These are phyloP conservation scores for Zygoascus meyerae DNA, from an alignment of 1,139 yeast genomes.

Conservation along the genomic window DNA sequence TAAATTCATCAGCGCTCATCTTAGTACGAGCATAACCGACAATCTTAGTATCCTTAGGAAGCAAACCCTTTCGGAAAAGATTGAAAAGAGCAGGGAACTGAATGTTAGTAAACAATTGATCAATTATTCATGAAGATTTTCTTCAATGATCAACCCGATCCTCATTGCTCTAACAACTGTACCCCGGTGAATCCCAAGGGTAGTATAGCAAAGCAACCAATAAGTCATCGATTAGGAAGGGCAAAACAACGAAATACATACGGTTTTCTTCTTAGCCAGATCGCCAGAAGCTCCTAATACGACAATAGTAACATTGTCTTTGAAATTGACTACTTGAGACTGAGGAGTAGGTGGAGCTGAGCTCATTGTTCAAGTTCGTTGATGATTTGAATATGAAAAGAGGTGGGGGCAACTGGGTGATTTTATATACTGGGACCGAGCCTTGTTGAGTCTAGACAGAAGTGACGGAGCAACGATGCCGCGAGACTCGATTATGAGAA, in stretches of 20 bases:
- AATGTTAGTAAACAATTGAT: constrained; percentile 4
- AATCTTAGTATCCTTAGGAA: constrained; percentile 65
- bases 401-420: constrained; percentile 1
- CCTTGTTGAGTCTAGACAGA: background rate
- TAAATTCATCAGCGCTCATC: constrained; percentile 59
- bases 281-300: constrained; percentile 98
- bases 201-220: background rate
- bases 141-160: too few relatives aligned
- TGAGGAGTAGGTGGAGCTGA: constrained; percentile 9
- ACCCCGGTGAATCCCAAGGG: too few relatives aligned
- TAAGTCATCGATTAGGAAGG: background rate
- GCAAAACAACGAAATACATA: constrained; percentile 46
- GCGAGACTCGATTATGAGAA: too few relatives aligned
- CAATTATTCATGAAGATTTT: too few relatives aligned
- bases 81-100: constrained; percentile 41
- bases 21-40: constrained; percentile 90
- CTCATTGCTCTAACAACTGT: too few relatives aligned
- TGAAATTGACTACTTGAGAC: constrained; percentile 16
- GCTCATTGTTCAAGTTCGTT: constrained; percentile 4
- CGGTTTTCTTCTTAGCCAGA: constrained; percentile 91
- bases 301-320: constrained; percentile 61
- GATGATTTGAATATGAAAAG: background rate
- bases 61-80: constrained; percentile 65
- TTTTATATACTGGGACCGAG: background rate
- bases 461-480: too few relatives aligned